A percentile compares a stretch with the other conserved stretches of the same genome.
These are phyloP conservation scores for Arthrobotrys sinensis DNA, from an alignment of 2,329 filamentous ascomycete species.

Conservation along the genomic window DNA sequence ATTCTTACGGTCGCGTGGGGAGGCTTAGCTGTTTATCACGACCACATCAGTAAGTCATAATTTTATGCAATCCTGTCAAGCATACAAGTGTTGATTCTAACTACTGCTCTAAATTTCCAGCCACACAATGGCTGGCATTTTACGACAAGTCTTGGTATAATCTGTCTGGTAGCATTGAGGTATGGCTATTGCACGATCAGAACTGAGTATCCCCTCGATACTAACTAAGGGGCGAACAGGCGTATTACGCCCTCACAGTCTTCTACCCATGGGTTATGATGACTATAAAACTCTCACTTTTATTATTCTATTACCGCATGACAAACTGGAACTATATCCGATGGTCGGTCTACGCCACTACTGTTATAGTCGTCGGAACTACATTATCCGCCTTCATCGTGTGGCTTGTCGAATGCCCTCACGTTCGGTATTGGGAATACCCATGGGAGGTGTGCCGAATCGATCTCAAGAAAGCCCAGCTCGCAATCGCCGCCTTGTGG, in stretches of 20 bases:
- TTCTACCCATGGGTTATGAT: slow-evolving; percentile 55
- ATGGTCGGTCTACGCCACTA: slow-evolving; percentile 48
- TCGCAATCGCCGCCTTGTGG: slow-evolving; percentile 24
- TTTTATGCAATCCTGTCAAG: neutral
- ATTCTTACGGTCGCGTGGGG: slow-evolving; percentile 44
- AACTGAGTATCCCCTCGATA: neutral
- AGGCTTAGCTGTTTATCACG: slow-evolving; percentile 28
- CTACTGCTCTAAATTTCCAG: neutral
- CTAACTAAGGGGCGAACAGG: slow-evolving; percentile 4
- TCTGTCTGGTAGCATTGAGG: neutral
- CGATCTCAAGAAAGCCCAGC: neutral
- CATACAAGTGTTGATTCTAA: neutral
- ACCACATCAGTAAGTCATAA: slow-evolving; percentile 23
- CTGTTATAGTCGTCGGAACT: slow-evolving; percentile 36
- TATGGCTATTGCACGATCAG: neutral
- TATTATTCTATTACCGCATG: slow-evolving; percentile 58
- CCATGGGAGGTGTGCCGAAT: slow-evolving; percentile 22
- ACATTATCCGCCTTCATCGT: slow-evolving; percentile 11
- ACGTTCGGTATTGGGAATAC: slow-evolving; percentile 37
- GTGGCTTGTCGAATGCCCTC: slow-evolving; percentile 35
- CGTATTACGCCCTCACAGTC: slow-evolving; percentile 11
- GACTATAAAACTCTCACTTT: slow-evolving; percentile 47
- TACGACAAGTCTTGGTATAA: slow-evolving; percentile 50
- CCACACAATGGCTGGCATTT: slow-evolving; percentile 10
- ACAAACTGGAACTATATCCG: slow-evolving; percentile 59